Evolutionary conservation across 2,329 filamentous ascomycete genomes (phyloP).

Genomic region (Diaporthe destruens): DNA sequence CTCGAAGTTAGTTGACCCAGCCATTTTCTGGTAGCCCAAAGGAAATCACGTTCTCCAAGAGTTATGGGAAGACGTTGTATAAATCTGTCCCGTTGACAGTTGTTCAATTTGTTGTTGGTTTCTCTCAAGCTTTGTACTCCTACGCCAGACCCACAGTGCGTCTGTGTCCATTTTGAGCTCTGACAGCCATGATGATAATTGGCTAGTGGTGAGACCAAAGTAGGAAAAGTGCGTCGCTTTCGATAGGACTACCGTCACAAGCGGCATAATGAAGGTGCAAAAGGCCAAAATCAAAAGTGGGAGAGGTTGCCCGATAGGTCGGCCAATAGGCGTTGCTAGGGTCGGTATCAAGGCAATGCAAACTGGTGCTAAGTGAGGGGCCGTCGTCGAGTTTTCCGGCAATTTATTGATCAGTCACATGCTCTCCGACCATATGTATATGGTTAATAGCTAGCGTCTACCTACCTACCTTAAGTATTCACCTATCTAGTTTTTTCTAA

Average conservation of each 20-base stretch:
- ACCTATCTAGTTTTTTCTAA: too few relatives aligned
- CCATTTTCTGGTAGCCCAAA: neutral
- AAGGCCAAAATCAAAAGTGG: slow-evolving; percentile 29
- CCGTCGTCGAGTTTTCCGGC: too few relatives aligned
- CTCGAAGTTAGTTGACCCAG: neutral
- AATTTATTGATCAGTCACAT: too few relatives aligned
- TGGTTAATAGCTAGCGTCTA: too few relatives aligned
- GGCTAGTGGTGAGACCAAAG: neutral
- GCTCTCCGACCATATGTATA: too few relatives aligned
- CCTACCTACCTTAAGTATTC: too few relatives aligned
- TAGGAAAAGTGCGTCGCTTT: slow-evolving; percentile 9
- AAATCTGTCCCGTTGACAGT: neutral
- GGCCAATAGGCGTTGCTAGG: too few relatives aligned
- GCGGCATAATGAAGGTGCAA: slow-evolving; percentile 17
- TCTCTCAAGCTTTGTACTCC: neutral
- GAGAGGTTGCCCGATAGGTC: neutral
- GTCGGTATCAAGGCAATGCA: too few relatives aligned
- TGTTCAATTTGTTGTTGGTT: neutral
- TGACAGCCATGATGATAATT: neutral
- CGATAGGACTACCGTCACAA: slow-evolving; percentile 7
- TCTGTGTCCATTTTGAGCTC: neutral
- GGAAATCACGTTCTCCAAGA: accelerated
- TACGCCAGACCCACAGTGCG: neutral
- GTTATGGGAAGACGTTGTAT: neutral
- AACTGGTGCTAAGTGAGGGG: too few relatives aligned